These are phyloP conservation scores for Gossypium schwendimanii DNA, from an alignment of 441 rosid species.

Conservation along the genomic window DNA sequence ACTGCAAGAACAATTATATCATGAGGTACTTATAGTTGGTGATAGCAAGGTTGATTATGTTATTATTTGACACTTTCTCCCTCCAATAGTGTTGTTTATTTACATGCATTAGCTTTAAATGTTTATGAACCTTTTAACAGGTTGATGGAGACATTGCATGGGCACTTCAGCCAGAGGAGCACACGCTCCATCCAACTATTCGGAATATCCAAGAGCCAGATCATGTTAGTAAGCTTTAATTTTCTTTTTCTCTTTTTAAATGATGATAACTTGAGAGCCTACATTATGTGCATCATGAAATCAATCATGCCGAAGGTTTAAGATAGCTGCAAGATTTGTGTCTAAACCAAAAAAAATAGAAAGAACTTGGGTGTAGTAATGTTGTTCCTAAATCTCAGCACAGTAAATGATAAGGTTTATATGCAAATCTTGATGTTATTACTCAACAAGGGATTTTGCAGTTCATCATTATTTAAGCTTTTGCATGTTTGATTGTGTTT, in stretches of 20 bases:
- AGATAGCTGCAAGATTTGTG: not conserved
- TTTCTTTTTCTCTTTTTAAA: not conserved
- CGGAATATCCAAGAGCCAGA: constrained; percentile 20
- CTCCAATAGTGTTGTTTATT: not conserved
- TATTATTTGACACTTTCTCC: not conserved
- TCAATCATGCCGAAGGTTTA: not conserved
- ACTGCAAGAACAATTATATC: constrained; percentile 82
- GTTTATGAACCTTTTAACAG: constrained; percentile 31
- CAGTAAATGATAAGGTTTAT: not conserved
- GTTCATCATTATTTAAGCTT: not conserved
- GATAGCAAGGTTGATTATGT: constrained; percentile 41
- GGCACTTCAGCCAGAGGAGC: constrained; percentile 59
- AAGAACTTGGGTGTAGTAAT: not conserved
- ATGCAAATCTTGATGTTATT: not conserved
- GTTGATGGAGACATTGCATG: constrained; percentile 53
- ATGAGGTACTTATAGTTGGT: constrained; percentile 37
- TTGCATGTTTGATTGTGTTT: not conserved
- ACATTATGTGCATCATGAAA: not conserved
- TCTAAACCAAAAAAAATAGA: not conserved
- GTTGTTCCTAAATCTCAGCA: constrained; percentile 1
- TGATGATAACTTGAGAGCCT: not conserved
- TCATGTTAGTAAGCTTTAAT: constrained; percentile 33
- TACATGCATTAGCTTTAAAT: constrained; percentile 16
- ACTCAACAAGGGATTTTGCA: not conserved
- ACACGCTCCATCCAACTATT: constrained; percentile 20